A percentile compares a stretch with the other conserved stretches of the same genome.
These are phyloP conservation scores for Solanum virginianum DNA, from an alignment of 257 asterid genomes.

Conservation along the genomic window DNA sequence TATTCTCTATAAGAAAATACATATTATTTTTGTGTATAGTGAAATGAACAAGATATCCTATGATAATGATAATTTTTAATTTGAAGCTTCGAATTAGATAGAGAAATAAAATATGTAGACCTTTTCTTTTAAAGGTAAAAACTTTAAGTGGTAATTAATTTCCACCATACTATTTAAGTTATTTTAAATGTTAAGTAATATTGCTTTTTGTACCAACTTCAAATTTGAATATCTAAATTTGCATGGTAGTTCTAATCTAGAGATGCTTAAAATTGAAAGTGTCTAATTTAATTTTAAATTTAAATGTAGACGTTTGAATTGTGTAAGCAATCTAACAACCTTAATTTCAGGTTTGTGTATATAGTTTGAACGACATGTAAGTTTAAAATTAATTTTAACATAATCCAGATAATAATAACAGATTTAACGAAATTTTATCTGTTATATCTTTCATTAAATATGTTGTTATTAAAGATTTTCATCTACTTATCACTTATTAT, in stretches of 20 bases:
- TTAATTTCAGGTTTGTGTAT: neutral
- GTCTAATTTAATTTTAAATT: neutral
- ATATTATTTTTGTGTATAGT: neutral
- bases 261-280: too few species aligned
- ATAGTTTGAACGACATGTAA: neutral
- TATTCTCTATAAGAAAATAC: neutral
- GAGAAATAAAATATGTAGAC: neutral
- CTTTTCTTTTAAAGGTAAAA: neutral
- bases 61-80: neutral
- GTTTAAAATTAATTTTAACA: neutral
- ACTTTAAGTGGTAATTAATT: neutral
- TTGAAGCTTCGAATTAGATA: neutral
- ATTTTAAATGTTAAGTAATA: neutral
- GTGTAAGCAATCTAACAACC: neutral
- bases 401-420: too few species aligned
- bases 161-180: rapidly evolving
- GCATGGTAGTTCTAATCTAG: too few species aligned
- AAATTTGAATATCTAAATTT: neutral
- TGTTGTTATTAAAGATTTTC: too few species aligned
- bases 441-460: too few species aligned
- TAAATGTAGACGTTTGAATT: neutral
- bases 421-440: too few species aligned
- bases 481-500: too few species aligned
- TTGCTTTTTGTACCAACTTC: neutral
- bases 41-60: neutral